Base-by-base conservation (phyloP, 1,284 basidiomycete species). In the Moesziomyces antarcticus region DNA sequence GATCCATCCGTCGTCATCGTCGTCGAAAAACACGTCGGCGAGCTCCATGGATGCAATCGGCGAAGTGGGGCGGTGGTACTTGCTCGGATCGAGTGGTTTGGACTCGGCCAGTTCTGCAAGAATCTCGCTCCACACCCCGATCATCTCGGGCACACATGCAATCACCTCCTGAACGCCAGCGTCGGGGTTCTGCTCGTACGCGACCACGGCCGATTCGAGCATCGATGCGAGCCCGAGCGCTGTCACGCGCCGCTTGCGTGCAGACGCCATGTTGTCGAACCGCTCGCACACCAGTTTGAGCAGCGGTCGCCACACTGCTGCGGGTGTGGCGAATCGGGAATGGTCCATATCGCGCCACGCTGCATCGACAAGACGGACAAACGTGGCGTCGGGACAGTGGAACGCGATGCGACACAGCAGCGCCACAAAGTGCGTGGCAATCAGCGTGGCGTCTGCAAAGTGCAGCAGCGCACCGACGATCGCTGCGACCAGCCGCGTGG, bases 111-210 rank as follows among this genome's bases (percentile, higher is more conserved):
- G 57, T 41, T 79, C 78, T 9, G 73, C 75, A 14, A 83, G 47
- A 47, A 76, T 67, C 55, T 81, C 82, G 16, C 73, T 78, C 82
- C 82, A 83, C 11, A 78, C 50, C 4, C 76, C 67, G 18, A 81
- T 66, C 62, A 82, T 63, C 10, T 74, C 74, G 0, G 80, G 78
- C 3, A 78, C 33, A 8, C 47, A 47, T 4, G 50, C 54, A 3
- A 72, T 57, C 20, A 82, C 54, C 24, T 37, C 50, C 7, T 52
- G 14, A 22, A n/a, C 5, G 35, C 21, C 5, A 27, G 21, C 14
- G 24, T 20, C 13, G 30, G 33, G 59, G 21, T 25, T 40, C 46
- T 55, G 59, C 20, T 73, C 70, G 27, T 43, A 56, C 18, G 53
- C 55, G 16, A 60, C 56, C 14, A 62, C 48, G 6, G 57, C 65